Evolutionary conservation across 2,329 filamentous ascomycete genomes (phyloP).

Genomic region (Trichophyton benhamiae): DNA sequence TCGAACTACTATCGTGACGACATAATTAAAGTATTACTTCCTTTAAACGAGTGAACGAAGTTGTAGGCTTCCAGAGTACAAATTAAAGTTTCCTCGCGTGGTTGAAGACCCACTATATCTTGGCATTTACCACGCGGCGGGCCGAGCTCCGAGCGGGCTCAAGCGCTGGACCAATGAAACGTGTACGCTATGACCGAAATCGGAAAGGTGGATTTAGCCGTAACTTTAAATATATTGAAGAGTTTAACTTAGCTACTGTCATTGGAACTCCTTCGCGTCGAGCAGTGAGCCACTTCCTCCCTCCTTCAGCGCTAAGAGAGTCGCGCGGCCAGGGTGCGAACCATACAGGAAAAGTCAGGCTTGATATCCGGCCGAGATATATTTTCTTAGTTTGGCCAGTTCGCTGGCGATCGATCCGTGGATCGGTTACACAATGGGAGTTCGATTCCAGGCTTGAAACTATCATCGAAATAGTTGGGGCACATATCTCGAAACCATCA

Average conservation of each 20-base stretch:
- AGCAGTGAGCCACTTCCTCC: not conserved
- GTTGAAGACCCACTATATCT: not conserved
- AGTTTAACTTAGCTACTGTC: not conserved
- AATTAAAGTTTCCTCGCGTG: not conserved
- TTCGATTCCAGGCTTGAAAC: not conserved
- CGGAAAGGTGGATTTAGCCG: not conserved
- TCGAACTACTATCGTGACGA: not conserved
- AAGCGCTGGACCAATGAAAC: not conserved
- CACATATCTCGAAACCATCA: not conserved
- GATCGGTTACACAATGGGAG: not conserved
- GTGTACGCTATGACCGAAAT: not conserved
- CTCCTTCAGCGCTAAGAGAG: not conserved
- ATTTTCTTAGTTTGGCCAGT: not conserved
- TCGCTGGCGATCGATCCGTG: not conserved
- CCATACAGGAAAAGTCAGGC: not conserved
- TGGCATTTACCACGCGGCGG: constrained; percentile 2
- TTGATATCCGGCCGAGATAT: not conserved
- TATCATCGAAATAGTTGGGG: not conserved
- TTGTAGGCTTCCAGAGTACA: not conserved
- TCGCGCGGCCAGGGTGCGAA: not conserved
- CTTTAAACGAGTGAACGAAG: not conserved
- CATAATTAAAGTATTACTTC: not conserved
- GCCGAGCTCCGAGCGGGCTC: constrained; percentile 1
- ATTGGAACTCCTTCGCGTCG: not conserved
- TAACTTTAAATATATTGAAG: not conserved